Base-by-base conservation (phyloP, 129 eudicot genomes). In the Flaveria linearis region DNA sequence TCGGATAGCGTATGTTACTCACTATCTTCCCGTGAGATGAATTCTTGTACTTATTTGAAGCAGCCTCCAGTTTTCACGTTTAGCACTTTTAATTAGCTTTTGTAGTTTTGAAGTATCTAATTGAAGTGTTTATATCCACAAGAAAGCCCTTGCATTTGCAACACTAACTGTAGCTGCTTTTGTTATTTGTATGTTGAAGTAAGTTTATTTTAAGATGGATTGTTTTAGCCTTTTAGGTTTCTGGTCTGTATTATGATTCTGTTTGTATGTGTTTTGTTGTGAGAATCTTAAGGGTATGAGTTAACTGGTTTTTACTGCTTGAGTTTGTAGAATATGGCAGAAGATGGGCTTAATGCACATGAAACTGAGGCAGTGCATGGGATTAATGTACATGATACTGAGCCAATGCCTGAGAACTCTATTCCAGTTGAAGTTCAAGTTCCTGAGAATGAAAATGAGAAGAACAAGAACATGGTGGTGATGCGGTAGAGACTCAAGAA, bases 241-340 rank as follows among this genome's bases (percentile, higher is more conserved):
- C 10, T 17, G 33, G 33, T 22, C 13, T 15, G 3, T 57, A 57
- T 9, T 11, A 20, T 9, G 10, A 5, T 62, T 14, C 13, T 62
- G 43, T 62, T 62, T 62, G 42, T 28, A 13, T 62, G 11, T 5
- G 13, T 62, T 12, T 28, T 12, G 14, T 62, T 25, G 17, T 12
- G 68, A 62, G 68, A 62, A 13, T 26, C 9, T 26, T 62, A 62
- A 62, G 43, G 43, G 4, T 26, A 55, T 8, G 16, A 53, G 22
- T 56, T 73, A 41, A 73, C 61, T 41, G 6, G 52, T 28, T 66
- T 66, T 57, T 28, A n/a, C 28, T 28, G 41, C 68, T 81, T 43
- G 12, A 50, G 56, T 56, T 72, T 62, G n/a, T 65, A 78, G 86
- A 68, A 78, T 36, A 87, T 89, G 91, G 88, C 85, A 13, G 91